A percentile compares a stretch with the other conserved stretches of the same genome.
Conservation (phyloP, 2,329 filamentous ascomycete genomes). For the Pseudogymnoascus sp. region DNA sequence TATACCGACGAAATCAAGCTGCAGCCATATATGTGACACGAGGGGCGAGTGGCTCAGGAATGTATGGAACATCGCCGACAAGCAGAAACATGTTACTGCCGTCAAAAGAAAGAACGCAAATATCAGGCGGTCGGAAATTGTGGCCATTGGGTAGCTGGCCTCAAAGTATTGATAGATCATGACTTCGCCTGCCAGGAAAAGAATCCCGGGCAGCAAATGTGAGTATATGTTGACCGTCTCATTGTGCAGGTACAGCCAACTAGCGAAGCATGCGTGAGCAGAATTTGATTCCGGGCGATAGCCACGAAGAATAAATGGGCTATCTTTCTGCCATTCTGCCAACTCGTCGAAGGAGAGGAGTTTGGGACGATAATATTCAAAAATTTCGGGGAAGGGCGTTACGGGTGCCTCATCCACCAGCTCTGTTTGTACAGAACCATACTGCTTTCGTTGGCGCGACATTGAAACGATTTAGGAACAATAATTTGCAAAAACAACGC, state of each 20-base stretch:
- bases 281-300: conserved; percentile 38
- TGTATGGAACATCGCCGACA: conserved; percentile 34
- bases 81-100: conserved; percentile 30
- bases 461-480: background rate
- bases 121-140: conserved; percentile 30
- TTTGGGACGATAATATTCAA: conserved; percentile 10
- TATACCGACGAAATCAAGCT: conserved; percentile 34
- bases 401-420: background rate
- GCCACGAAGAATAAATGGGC: conserved; percentile 33
- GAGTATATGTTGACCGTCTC: conserved; percentile 38
- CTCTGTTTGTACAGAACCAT: background rate
- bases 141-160: conserved; percentile 28
- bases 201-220: conserved; percentile 37
- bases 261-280: conserved; percentile 30
- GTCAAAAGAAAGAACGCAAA: conserved; percentile 34
- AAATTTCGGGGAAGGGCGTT: background rate
- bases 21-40: conserved; percentile 31
- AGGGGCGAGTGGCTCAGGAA: conserved; percentile 33
- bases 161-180: conserved; percentile 25
- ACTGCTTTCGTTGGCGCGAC: background rate
- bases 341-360: conserved; percentile 31
- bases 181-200: conserved; percentile 29
- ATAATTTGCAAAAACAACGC: background rate
- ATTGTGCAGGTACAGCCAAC: conserved; percentile 37
- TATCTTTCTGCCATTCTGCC: conserved; percentile 37